Percentiles rank a stretch among this genome's conserved stretches.
Evolutionary conservation across 2,329 filamentous ascomycete genomes (phyloP).

Genomic region (Knoxdaviesia capensis): DNA sequence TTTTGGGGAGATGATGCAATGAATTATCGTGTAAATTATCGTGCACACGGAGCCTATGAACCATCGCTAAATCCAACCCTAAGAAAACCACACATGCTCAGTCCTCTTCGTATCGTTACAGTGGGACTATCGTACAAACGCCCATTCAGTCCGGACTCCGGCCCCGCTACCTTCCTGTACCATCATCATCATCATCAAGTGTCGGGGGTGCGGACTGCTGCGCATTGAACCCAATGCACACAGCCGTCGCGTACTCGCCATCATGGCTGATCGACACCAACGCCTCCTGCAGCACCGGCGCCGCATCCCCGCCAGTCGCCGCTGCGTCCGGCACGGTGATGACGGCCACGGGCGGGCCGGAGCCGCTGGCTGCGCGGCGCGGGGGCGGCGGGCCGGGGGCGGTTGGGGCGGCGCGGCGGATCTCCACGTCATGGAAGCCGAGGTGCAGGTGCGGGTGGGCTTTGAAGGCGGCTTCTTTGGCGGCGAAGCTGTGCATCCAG

Average conservation of each 20-base stretch:
- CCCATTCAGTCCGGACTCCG: no score
- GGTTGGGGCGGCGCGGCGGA: conserved; percentile 8
- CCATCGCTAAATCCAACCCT: no score
- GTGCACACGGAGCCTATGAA: no score
- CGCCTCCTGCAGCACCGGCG: conserved; percentile 29
- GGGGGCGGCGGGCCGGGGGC: background rate
- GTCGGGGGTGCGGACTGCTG: no score
- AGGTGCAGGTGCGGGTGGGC: conserved; percentile 40
- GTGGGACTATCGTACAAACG: no score
- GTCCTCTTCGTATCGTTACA: no score
- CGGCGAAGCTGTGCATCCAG: conserved; percentile 32
- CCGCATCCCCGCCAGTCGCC: conserved; percentile 8
- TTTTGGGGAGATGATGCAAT: no score
- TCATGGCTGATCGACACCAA: conserved; percentile 76
- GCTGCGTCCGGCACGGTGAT: background rate
- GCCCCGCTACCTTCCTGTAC: no score
- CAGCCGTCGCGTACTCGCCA: conserved; percentile 56
- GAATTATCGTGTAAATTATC: no score
- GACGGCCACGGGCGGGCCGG: background rate
- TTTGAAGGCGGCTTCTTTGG: conserved; percentile 59
- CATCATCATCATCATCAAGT: no score
- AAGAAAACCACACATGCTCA: no score
- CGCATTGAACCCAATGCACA: conserved; percentile 29
- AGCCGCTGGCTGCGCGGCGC: conserved; percentile 1
- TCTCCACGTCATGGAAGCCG: conserved; percentile 39